Evolutionary conservation across 1,284 basidiomycete genomes (phyloP), one percentile per base, ranked within the genome.

Genomic region (Papiliotrema fonsecae): DNA sequence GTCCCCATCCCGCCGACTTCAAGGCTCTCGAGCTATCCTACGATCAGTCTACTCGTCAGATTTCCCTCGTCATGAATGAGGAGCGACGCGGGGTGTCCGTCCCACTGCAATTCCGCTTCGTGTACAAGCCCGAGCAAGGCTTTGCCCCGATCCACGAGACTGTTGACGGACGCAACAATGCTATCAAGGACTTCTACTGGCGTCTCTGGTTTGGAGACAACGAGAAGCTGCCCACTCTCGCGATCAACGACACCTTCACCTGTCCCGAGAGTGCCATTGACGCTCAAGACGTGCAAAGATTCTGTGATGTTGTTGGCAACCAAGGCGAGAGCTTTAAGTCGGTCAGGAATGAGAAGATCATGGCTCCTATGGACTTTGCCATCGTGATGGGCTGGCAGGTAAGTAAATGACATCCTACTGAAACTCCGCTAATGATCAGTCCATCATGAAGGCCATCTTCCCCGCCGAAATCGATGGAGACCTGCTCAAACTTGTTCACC

Each of bases 321-420:
- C 85, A 92, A 65, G 85, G 84, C 42, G 92, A 93, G 71, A 80
- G 81, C 6, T 98, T 94, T 81, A 89, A 92, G 79, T 78, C 80
- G 24, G 82, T 77, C 5, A 80, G 88, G 45, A 83, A 78, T 48
- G 79, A 83, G 40, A 78, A 76, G 27, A 81, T 89, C 30, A 82
- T 85, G 64, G 89, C 90, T 0, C 94, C 94, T 0, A 96, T 98
- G 90, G 96, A 98, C 77, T 97, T 96, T 67, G 91, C 92, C 48
- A 98, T 98, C 67, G 93, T 97, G 51, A 87, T 92, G 42, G 92
- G 93, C 38, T 97, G 94, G 93, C 84, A 91, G 83, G 88, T 88
- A 66, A 58, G 83, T 74, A 39, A 19, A 2, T 16, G n/a, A 28
- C 26, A 28, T 26, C 25, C 21, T 51, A 28, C 6, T n/a, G 9